Base-by-base conservation (phyloP, 805 yeast genomes). In the Candida ovalis region DNA sequence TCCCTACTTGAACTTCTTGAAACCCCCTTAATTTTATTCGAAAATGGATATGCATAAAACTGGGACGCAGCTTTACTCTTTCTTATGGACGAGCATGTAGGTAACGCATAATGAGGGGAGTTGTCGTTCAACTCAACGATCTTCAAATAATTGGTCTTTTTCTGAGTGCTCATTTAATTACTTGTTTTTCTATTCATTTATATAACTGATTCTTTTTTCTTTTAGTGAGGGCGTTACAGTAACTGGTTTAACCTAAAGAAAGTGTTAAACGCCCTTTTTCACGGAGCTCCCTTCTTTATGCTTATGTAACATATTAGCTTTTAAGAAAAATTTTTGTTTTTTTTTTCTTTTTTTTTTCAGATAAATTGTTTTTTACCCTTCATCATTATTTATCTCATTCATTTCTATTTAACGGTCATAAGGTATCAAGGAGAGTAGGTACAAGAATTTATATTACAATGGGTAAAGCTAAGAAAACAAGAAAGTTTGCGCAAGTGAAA, bases 381-480 rank as follows among this genome's bases (percentile, higher is more conserved):
- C 27, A 37, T 8, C 10, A 35, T 35, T 35, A 12, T 35, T 3
- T 17, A 18, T 27, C 8, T 27, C 10, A 8, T 27, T 8, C 5
- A 35, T 8, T 13, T 19, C 17, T 12, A 18, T 35, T 7, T 8
- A 17, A 35, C 8, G 15, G 17, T 6, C 17, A 3, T 19, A 35
- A 17, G 17, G 22, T 19, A 17, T 4, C 7, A 35, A 4, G 21
- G 12, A 19, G 6, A 37, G 13, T 10, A 2, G 10, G 7, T 3
- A 23, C 4, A 19, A 21, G 4, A 19, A 3, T 2, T 3, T 23
- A 38, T 3, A 23, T 9, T 9, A 51, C 21, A 22, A 92, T 94
- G 99, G 98, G 98, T 51, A 94, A 90, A 68, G 96, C 96, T 28
- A 90, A 86, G 74, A 94, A 94, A 71, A 92, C 98, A 12, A 81